A percentile compares a stretch with the other conserved stretches of the same genome.
These are phyloP conservation scores for Yamadazyma sp. DNA, from an alignment of 1,139 yeast genomes.

Conservation along the genomic window DNA sequence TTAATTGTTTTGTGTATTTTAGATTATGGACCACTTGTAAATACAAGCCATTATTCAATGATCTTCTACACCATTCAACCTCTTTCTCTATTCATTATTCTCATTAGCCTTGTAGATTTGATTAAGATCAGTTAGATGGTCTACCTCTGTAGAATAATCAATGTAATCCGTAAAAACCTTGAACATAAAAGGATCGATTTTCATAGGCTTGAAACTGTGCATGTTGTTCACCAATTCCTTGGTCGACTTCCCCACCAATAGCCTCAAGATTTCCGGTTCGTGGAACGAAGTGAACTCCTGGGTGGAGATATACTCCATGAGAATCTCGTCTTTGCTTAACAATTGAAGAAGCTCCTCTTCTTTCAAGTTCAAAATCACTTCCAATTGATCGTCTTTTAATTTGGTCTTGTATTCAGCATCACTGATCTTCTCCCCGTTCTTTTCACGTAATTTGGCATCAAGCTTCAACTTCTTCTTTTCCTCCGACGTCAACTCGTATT, in stretches of 20 bases:
- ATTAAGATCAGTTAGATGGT: constrained; percentile 19
- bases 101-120: constrained; percentile 7
- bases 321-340: constrained; percentile 32
- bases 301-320: constrained; percentile 27
- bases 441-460: constrained; percentile 16
- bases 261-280: constrained; percentile 35
- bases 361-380: constrained; percentile 19
- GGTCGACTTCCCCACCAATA: constrained; percentile 33
- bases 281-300: constrained; percentile 36
- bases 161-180: constrained; percentile 25
- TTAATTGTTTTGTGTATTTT: neutral
- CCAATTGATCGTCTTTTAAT: constrained; percentile 22
- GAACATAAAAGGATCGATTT: constrained; percentile 36
- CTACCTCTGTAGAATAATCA: constrained; percentile 27
- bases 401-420: constrained; percentile 9
- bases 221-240: constrained; percentile 21
- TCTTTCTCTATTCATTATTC: neutral
- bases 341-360: constrained; percentile 29
- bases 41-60: too few species aligned
- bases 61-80: too few species aligned
- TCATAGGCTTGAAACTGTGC: constrained; percentile 33
- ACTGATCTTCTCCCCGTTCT: constrained; percentile 15
- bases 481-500: constrained; percentile 23
- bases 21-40: too few species aligned
- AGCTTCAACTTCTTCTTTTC: constrained; percentile 19